A percentile compares a stretch with the other conserved stretches of the same genome.
phyloP scores from a whole-genome alignment of 306 rosid species.

The Luffa aegyptiaca region DNA sequence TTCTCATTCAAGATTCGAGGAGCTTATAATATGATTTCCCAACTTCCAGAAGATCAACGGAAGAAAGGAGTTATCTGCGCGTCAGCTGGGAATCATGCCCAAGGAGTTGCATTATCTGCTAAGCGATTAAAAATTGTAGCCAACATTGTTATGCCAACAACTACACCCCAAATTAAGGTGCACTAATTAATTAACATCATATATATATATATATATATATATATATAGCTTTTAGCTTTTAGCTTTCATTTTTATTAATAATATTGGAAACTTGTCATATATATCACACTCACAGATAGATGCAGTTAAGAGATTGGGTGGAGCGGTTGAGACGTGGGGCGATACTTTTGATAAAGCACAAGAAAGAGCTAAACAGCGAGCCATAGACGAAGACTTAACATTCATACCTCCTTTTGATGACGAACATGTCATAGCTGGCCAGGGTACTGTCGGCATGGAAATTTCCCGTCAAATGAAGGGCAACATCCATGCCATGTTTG shows the following conservation, averaged over 20 bases:
- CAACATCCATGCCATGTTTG: constrained; percentile 77
- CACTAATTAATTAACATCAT: no score
- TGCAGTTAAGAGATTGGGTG: constrained; percentile 70
- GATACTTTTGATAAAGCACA: constrained; percentile 84
- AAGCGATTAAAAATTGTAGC: constrained; percentile 56
- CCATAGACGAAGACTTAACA: constrained; percentile 37
- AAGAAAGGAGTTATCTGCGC: constrained; percentile 79
- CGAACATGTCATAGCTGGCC: constrained; percentile 80
- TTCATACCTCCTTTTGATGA: constrained; percentile 87
- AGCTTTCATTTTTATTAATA: no score
- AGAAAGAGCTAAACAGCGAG: constrained; percentile 51
- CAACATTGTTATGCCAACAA: constrained; percentile 70
- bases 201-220: no score
- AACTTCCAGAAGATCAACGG: constrained; percentile 45
- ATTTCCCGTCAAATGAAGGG: constrained; percentile 54
- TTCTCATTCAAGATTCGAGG: constrained; percentile 93
- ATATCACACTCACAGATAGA: constrained; percentile 31
- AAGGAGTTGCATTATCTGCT: constrained; percentile 88
- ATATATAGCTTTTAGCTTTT: no score
- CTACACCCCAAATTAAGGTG: constrained; percentile 82
- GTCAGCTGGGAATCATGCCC: constrained; percentile 98
- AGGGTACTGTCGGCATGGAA: constrained; percentile 98
- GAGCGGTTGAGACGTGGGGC: constrained; percentile 55
- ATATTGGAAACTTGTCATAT: background rate
- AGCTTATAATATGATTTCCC: constrained; percentile 94